Conservation (phyloP, 179 eudicot genomes). For the Beta lomatogona region DNA sequence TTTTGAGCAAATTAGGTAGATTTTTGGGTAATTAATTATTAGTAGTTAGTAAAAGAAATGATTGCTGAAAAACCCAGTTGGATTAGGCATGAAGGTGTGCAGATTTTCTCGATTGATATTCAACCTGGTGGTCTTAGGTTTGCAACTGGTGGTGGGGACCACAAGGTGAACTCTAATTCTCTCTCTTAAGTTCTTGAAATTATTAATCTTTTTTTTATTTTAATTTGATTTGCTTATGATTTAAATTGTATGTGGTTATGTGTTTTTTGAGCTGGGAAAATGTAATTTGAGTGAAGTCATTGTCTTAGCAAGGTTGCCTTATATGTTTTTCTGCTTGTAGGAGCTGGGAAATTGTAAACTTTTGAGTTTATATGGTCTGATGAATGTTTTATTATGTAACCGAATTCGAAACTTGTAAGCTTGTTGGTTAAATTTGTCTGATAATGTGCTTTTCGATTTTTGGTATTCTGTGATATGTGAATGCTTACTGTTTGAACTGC, state of each 20-base stretch:
- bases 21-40: constrained; percentile 22
- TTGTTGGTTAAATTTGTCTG: background rate
- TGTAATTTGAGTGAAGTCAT: background rate
- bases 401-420: background rate
- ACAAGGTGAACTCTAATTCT: constrained; percentile 55
- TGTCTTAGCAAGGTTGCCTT: background rate
- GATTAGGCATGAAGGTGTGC: constrained; percentile 86
- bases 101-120: constrained; percentile 95
- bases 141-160: constrained; percentile 99
- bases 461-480: background rate
- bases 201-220: background rate
- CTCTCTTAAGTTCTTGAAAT: background rate
- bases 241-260: background rate
- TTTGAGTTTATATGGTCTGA: background rate
- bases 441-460: background rate
- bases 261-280: constrained; percentile 3
- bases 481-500: background rate
- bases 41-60: constrained; percentile 36
- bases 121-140: constrained; percentile 90
- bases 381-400: background rate
- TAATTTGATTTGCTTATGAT: background rate
- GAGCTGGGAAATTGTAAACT: background rate
- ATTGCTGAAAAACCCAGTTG: constrained; percentile 95
- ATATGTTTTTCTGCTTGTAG: background rate
- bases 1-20: background rate